Evolutionary conservation across 768 basidiomycete species (phyloP).

Genomic region (Jaapia argillacea): DNA sequence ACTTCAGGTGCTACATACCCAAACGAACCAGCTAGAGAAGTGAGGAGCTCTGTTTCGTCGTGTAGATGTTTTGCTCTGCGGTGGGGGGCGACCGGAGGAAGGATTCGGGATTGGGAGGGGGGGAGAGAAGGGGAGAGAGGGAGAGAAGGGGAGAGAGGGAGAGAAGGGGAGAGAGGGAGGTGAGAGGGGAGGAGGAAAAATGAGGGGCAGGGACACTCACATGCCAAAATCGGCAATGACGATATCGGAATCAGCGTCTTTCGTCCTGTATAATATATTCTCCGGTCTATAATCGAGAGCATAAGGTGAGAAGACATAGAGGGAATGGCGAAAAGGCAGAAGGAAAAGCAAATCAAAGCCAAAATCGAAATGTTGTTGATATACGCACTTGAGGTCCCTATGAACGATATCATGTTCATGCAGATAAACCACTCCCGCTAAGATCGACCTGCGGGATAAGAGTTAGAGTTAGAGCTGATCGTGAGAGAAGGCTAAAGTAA

Average conservation of each 20-base stretch:
- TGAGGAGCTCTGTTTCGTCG: conserved; percentile 58
- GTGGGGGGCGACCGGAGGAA: neutral
- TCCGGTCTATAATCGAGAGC: conserved; percentile 56
- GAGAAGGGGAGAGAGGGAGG: neutral
- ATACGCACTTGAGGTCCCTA: conserved; percentile 79
- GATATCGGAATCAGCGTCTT: conserved; percentile 65
- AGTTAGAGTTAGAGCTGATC: neutral
- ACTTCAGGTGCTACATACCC: conserved; percentile 93
- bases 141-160: neutral
- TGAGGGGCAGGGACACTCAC: conserved; percentile 30
- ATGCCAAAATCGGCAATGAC: conserved; percentile 98
- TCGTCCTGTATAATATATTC: conserved; percentile 88
- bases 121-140: too few relatives aligned
- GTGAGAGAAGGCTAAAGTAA: neutral
- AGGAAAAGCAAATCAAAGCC: neutral
- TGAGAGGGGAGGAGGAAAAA: neutral
- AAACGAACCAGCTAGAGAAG: conserved; percentile 68
- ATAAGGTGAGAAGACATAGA: neutral
- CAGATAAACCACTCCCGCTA: conserved; percentile 82
- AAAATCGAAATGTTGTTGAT: neutral
- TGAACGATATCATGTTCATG: conserved; percentile 93
- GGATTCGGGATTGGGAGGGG: too few relatives aligned
- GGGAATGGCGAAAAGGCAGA: neutral
- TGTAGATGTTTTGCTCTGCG: conserved; percentile 76
- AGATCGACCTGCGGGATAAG: conserved; percentile 39